Conservation (phyloP, 148 eudicot species). For the Linanthus parryae region DNA sequence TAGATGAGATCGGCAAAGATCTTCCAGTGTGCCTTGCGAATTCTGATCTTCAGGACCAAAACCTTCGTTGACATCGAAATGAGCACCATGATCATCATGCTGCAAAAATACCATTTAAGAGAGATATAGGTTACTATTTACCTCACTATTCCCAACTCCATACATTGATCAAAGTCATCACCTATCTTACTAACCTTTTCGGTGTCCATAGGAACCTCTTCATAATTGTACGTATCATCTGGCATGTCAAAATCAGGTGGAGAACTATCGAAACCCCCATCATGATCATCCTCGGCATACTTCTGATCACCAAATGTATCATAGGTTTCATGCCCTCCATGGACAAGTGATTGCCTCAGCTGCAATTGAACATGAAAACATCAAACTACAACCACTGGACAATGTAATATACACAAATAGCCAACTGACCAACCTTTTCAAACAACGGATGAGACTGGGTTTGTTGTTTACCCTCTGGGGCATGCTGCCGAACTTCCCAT, state of each 20-base stretch:
- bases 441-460: conserved; percentile 48
- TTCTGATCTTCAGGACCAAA: conserved; percentile 34
- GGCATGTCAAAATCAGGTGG: conserved; percentile 71
- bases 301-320: conserved; percentile 28
- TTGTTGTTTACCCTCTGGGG: conserved; percentile 28
- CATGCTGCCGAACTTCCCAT: conserved; percentile 45
- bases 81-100: conserved; percentile 33
- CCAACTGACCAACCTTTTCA: conserved; percentile 54
- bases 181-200: conserved; percentile 64
- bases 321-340: conserved; percentile 28
- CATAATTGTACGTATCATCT: conserved; percentile 42
- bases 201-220: conserved; percentile 30
- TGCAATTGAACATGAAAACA: conserved; percentile 30
- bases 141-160: background rate
- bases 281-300: conserved; percentile 38
- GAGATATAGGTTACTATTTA: conserved; percentile 3
- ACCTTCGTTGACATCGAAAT: conserved; percentile 23
- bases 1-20: conserved; percentile 83
- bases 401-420: conserved; percentile 7
- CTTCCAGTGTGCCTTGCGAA: conserved; percentile 70
- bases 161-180: too few relatives aligned
- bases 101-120: conserved; percentile 29
- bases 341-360: conserved; percentile 72
- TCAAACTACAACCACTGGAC: background rate
- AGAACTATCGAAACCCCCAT: conserved; percentile 43